These are phyloP conservation scores for Starmerella bombicola DNA, from an alignment of 805 yeast genomes.

Conservation along the genomic window DNA sequence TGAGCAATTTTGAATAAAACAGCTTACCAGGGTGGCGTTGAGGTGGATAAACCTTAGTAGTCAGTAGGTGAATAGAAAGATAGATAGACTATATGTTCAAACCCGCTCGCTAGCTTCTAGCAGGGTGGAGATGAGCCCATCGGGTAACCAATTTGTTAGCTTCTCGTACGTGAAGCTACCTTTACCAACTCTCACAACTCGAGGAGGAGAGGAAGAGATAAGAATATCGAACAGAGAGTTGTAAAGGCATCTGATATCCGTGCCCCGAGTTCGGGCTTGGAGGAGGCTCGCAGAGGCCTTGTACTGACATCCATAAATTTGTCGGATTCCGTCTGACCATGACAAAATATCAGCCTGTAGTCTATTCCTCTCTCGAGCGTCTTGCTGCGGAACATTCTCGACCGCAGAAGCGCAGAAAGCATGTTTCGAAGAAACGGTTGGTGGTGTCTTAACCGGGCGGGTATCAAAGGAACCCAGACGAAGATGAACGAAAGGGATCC, in stretches of 20 bases:
- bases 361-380: slow-evolving; percentile 26
- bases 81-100: too few species aligned
- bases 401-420: slow-evolving; percentile 10
- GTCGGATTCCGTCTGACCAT: slow-evolving; percentile 32
- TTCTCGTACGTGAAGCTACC: slow-evolving; percentile 27
- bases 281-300: slow-evolving; percentile 26
- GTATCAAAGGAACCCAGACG: slow-evolving; percentile 39
- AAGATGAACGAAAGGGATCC: slow-evolving; percentile 34
- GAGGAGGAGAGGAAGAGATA: slow-evolving; percentile 22
- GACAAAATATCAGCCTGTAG: slow-evolving; percentile 33
- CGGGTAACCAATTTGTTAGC: slow-evolving; percentile 25
- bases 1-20: too few species aligned
- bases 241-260: slow-evolving; percentile 25
- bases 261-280: slow-evolving; percentile 25
- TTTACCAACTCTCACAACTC: slow-evolving; percentile 28
- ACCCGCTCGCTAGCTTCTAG: neutral
- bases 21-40: too few species aligned
- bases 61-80: too few species aligned
- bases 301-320: slow-evolving; percentile 29
- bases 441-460: slow-evolving; percentile 14
- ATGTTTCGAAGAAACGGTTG: neutral
- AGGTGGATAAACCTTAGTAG: too few species aligned
- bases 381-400: slow-evolving; percentile 3
- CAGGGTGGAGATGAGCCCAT: slow-evolving; percentile 20
- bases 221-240: slow-evolving; percentile 27